These are phyloP conservation scores for Calonectria hongkongensis DNA, from an alignment of 2,329 filamentous ascomycete genomes.

Conservation along the genomic window DNA sequence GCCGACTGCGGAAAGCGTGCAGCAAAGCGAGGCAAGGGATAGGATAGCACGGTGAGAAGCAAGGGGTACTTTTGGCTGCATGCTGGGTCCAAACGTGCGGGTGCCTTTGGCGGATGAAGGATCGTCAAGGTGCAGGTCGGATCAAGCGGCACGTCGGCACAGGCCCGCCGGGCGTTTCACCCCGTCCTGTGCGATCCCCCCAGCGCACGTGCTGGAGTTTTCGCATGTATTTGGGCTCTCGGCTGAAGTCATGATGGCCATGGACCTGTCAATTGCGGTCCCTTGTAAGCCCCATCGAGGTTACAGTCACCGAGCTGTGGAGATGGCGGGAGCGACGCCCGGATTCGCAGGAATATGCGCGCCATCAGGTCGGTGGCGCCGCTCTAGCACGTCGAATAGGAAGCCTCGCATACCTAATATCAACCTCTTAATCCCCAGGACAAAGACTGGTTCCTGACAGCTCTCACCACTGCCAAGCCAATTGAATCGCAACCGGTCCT, in stretches of 20 bases:
- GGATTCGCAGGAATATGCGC: constrained; percentile 27
- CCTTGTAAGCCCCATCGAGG: constrained; percentile 20
- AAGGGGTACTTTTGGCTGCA: not conserved
- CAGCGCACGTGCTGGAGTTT: constrained; percentile 43
- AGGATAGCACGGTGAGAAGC: not conserved
- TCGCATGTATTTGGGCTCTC: constrained; percentile 41
- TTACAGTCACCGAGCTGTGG: constrained; percentile 43
- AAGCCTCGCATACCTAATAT: constrained; percentile 24
- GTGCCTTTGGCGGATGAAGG: constrained; percentile 10
- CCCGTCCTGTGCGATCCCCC: not conserved
- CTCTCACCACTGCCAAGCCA: constrained; percentile 17
- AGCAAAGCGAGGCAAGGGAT: constrained; percentile 8
- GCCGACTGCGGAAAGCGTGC: not conserved
- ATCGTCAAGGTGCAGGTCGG: constrained; percentile 35
- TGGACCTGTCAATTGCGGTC: not conserved
- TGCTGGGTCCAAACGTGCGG: not conserved
- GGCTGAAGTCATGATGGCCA: not conserved
- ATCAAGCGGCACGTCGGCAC: constrained; percentile 49
- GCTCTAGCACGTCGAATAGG: constrained; percentile 3
- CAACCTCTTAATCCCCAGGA: constrained; percentile 20
- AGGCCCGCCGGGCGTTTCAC: constrained; percentile 29
- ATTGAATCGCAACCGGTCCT: constrained; percentile 6
- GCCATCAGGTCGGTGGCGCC: constrained; percentile 28
- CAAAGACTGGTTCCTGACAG: not conserved
- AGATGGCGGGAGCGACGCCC: constrained; percentile 29